Evolutionary conservation across 2,329 filamentous ascomycete species (phyloP).

Genomic region (Zasmidium angulare): DNA sequence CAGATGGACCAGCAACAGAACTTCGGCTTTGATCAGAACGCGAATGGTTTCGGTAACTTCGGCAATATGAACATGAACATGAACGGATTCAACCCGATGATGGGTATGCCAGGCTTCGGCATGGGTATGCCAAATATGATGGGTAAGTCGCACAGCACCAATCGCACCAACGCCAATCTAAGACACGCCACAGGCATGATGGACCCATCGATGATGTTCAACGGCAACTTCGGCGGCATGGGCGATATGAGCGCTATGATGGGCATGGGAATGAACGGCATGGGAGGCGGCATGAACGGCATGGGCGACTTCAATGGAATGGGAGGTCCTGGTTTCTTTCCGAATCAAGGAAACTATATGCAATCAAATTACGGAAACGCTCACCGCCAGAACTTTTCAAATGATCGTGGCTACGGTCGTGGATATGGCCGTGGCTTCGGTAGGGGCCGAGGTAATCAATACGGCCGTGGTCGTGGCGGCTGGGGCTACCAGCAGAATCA

Average conservation of each 20-base stretch:
- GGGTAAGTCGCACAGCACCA: slow-evolving; percentile 61
- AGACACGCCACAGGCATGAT: slow-evolving; percentile 64
- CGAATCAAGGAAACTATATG: slow-evolving; percentile 53
- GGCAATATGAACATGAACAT: slow-evolving; percentile 30
- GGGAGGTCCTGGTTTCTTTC: slow-evolving; percentile 65
- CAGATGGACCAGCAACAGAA: slow-evolving; percentile 22
- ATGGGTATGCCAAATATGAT: slow-evolving; percentile 68
- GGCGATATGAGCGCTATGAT: slow-evolving; percentile 62
- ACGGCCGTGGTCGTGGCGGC: slow-evolving; percentile 29
- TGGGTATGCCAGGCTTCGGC: slow-evolving; percentile 54
- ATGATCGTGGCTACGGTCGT: slow-evolving; percentile 68
- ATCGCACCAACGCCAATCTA: slow-evolving; percentile 21
- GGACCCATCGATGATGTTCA: slow-evolving; percentile 78
- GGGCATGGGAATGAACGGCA: slow-evolving; percentile 61
- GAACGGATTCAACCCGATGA: slow-evolving; percentile 69
- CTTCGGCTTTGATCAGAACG: slow-evolving; percentile 26
- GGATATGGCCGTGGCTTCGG: slow-evolving; percentile 45
- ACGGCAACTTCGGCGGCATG: slow-evolving; percentile 65
- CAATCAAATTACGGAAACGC: slow-evolving; percentile 39
- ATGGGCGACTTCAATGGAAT: slow-evolving; percentile 57
- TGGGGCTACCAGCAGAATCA: slow-evolving; percentile 29
- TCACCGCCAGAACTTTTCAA: slow-evolving; percentile 54
- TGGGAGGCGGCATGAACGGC: slow-evolving; percentile 64
- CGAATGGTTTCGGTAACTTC: slow-evolving; percentile 23
- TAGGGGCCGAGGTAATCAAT: slow-evolving; percentile 30